These are phyloP conservation scores for Styphnolobium japonicum DNA, from an alignment of 306 rosid genomes.

Conservation along the genomic window DNA sequence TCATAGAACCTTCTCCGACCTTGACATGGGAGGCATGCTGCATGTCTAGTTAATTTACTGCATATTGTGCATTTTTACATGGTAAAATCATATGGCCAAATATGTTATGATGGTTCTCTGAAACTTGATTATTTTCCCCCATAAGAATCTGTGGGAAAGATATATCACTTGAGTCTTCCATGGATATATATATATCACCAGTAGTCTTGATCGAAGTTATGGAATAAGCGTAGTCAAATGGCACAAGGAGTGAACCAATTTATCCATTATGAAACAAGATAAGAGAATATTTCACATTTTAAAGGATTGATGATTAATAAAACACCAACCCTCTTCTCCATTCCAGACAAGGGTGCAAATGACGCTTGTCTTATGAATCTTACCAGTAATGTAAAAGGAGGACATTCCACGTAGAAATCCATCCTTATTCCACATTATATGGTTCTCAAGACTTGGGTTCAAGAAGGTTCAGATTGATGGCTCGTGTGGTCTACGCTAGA, in stretches of 20 bases:
- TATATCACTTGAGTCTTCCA: too few relatives aligned
- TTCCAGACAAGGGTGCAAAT: background rate
- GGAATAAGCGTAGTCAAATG: background rate
- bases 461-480: background rate
- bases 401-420: background rate
- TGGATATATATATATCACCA: background rate
- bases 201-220: background rate
- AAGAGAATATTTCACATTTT: background rate
- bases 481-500: background rate
- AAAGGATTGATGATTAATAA: background rate
- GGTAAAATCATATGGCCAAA: background rate
- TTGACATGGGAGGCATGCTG: too few relatives aligned
- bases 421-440: background rate
- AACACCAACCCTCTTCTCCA: background rate
- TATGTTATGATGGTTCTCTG: background rate
- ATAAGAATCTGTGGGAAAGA: background rate
- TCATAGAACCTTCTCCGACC: background rate
- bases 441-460: background rate
- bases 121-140: background rate
- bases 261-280: background rate
- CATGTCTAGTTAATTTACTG: background rate
- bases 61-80: background rate
- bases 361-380: constrained; percentile 10
- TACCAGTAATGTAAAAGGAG: background rate
- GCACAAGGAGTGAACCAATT: background rate